These are phyloP conservation scores for Isoetes taiwanensis DNA, from an alignment of 75 land plant genomes.

Conservation along the genomic window DNA sequence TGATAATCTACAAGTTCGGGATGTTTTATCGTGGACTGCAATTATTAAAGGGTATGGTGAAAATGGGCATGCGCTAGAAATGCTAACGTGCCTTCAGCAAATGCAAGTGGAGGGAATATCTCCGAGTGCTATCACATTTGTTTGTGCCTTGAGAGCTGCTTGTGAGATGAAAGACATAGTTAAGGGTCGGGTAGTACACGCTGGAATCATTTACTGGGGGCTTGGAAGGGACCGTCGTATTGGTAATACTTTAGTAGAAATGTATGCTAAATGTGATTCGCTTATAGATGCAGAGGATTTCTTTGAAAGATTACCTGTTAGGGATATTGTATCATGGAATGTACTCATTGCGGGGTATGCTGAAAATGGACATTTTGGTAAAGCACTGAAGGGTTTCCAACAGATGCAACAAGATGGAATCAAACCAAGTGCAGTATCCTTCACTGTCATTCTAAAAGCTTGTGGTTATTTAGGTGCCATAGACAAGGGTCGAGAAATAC, in stretches of 20 bases:
- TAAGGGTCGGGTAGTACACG: neutral
- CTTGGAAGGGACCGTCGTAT: slow-evolving; percentile 22
- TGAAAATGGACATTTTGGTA: slow-evolving; percentile 11
- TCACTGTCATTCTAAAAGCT: neutral
- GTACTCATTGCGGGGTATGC: slow-evolving; percentile 29
- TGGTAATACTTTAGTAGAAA: slow-evolving; percentile 23
- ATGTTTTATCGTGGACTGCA: neutral
- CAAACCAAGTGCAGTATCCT: too few species aligned
- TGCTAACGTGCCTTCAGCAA: neutral
- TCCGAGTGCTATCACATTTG: neutral
- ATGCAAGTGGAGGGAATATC: neutral
- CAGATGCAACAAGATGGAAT: slow-evolving; percentile 19
- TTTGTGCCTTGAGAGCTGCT: neutral
- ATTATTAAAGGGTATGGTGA: slow-evolving; percentile 21
- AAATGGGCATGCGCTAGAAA: slow-evolving; percentile 6
- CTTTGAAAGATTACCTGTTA: slow-evolving; percentile 34
- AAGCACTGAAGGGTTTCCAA: slow-evolving; percentile 18
- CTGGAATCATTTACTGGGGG: slow-evolving; percentile 11
- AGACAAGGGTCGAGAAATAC: neutral
- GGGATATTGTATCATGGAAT: slow-evolving; percentile 41
- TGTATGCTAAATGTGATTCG: slow-evolving; percentile 29
- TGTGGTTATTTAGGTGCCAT: neutral
- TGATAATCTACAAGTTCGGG: neutral
- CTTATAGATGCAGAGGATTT: slow-evolving; percentile 15
- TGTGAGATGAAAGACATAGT: neutral